Conservation (phyloP, 2,329 filamentous ascomycete species). For the Fusarium solani-melongenae region DNA sequence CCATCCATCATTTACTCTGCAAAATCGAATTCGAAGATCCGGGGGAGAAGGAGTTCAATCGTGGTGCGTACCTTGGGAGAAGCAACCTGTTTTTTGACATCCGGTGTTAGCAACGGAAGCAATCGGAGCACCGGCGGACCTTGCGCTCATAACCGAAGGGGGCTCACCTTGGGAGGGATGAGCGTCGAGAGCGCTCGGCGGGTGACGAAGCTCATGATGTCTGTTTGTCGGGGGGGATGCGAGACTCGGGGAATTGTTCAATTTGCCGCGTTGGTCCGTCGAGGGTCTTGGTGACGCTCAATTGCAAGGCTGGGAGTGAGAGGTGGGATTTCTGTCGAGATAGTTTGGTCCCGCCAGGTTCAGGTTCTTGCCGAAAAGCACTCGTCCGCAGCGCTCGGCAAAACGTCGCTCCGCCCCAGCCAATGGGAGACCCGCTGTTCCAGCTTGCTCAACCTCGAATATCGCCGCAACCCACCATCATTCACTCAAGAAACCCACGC, state of each 20-base stretch:
- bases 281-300: conserved; percentile 48
- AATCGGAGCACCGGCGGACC: conserved; percentile 40
- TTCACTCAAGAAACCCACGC: conserved; percentile 34
- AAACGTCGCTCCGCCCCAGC: conserved; percentile 55
- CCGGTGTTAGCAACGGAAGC: conserved; percentile 53
- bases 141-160: conserved; percentile 42
- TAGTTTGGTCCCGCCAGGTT: conserved; percentile 42
- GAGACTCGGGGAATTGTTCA: conserved; percentile 41
- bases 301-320: conserved; percentile 45
- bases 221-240: conserved; percentile 43
- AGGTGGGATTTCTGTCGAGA: conserved; percentile 41
- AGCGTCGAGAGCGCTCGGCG: conserved; percentile 96
- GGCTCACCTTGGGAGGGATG: conserved; percentile 94
- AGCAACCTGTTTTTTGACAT: conserved; percentile 69
- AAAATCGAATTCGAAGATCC: conserved; percentile 24
- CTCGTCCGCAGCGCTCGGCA: conserved; percentile 53
- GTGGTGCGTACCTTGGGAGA: conserved; percentile 77
- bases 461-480: conserved; percentile 45
- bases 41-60: not conserved
- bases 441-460: conserved; percentile 43
- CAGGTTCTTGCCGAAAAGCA: conserved; percentile 59
- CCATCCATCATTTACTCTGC: conserved; percentile 17
- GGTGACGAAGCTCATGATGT: conserved; percentile 91
- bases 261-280: conserved; percentile 46
- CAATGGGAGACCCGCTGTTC: conserved; percentile 54